Evolutionary conservation across 177 flowering plant species (phyloP), one percentile per base, ranked within the genome.

Genomic region (Vitis hybrid): DNA sequence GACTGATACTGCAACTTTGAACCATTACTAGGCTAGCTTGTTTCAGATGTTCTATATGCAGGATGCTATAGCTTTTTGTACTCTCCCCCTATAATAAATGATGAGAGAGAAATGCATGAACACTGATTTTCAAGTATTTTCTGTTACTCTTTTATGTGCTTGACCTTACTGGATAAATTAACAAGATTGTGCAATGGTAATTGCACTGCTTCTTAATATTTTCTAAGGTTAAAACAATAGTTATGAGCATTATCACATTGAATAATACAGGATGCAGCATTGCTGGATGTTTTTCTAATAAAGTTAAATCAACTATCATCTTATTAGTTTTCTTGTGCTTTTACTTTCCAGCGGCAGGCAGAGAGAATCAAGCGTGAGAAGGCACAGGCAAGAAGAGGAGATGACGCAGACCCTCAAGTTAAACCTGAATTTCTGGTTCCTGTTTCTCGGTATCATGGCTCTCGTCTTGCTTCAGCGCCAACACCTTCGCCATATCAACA

Each of bases 401-500:
- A 92, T 85, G 98, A 96, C 75, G 82, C 81, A 34, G 90, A 80
- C 61, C 99, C 98, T 65, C 81, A 70, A 62, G 50, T 71, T 8
- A 78, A 72, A 68, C 95, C 95, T 57, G 95, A 88, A 13, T 75
- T 87, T 68, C 68, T 93, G 59, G 97, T 93, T 65, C 88, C 98
- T 12, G 97, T 96, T 81, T 73, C 89, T 72, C 88, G 87, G 21
- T 96, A 76, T 79, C 93, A 83, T 77, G 97, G 97, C 69, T 93
- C 99, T 72, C 97, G 99, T 70, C 97, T 96, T 78, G 97, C 99
- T 81, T 89, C 97, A n/a, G 97, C 86, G 70, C 87, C 88, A 69
- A 18, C 83, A 11, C 90, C 98, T 75, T 84, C 99, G 58, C 99
- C 99, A 56, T 93, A 69, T 84, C 88, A 88, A 67, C 78, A 76